phyloP scores from a whole-genome alignment of 768 basidiomycete species.

The Termitomyces sp. region DNA sequence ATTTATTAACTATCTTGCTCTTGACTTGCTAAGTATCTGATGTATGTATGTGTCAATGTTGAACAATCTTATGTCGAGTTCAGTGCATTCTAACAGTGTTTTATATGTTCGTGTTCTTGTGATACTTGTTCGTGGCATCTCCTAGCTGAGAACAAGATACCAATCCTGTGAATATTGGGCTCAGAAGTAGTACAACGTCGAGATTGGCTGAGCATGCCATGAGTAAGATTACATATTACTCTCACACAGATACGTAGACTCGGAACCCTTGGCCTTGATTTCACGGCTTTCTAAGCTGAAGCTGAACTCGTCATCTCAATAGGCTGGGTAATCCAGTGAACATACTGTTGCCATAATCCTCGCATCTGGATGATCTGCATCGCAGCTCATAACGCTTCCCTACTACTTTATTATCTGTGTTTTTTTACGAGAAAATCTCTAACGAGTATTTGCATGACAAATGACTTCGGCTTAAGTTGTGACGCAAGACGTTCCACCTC shows the following conservation, averaged over 20 bases:
- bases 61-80: background rate
- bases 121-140: background rate
- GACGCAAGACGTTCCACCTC: no score
- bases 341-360: background rate
- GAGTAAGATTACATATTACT: background rate
- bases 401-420: background rate
- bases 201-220: background rate
- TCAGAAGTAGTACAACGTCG: background rate
- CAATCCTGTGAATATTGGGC: background rate
- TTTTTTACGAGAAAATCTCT: no score
- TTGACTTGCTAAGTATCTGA: conserved; percentile 14
- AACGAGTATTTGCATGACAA: no score
- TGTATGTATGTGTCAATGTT: conserved; percentile 13
- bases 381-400: background rate
- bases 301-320: no score
- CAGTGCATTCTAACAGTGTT: background rate
- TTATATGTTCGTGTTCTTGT: no score
- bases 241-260: conserved; percentile 1
- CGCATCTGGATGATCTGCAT: background rate
- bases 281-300: background rate
- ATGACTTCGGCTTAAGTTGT: no score
- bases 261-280: background rate
- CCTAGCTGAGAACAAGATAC: conserved; percentile 1
- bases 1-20: background rate
- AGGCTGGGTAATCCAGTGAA: no score